Base-by-base conservation (phyloP, 768 basidiomycete species). In the Pleurotus ostreatus region DNA sequence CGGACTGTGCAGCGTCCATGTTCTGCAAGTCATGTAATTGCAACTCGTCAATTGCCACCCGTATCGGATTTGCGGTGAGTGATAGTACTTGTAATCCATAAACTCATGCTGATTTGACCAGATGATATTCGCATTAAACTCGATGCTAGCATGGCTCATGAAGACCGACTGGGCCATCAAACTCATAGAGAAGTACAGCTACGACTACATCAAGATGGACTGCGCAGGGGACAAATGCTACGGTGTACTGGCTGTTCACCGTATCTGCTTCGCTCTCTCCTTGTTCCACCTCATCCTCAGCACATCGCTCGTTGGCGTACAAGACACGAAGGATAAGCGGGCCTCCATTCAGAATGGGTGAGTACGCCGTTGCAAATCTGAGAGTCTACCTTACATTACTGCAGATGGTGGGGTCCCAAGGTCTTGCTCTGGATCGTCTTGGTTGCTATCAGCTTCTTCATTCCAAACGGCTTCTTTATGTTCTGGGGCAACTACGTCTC, bases 11-110 rank as follows among this genome's bases (percentile, higher is more conserved):
- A 86, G 94, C 95, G 3, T 94, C 92, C 37, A 94, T 96, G 83
- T 92, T 97, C 75, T 94, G 87, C 81, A 98, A 97, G 78, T 94
- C 91, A 30, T 99, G 96, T 72, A 98, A 98, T 68, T 99, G 97
- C 75, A 98, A 98, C 68, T 96, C 94, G 7, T 96, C 94, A 0
- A 98, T 99, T 63, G 97, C 97, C 0, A 98, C 95, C 44, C 88
- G 95, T 65, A 88, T 98, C 56, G 95, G 95, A 34, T 97, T 94
- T 71, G 94, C 93, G 13, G 94, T 92, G 68, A 57, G 88, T 69
- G 20, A 9, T 11, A 34, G 30, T 30, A 30, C 9, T 11, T 30
- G 7, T 30, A 30, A 30, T 43, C 26, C 55, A n/a, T 18, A 13
- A 4, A n/a, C 5, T n/a, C 46, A n/a, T 23, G 1, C 30, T 40